Evolutionary conservation across 2,329 filamentous ascomycete genomes (phyloP).

Genomic region (Fusarium udum): DNA sequence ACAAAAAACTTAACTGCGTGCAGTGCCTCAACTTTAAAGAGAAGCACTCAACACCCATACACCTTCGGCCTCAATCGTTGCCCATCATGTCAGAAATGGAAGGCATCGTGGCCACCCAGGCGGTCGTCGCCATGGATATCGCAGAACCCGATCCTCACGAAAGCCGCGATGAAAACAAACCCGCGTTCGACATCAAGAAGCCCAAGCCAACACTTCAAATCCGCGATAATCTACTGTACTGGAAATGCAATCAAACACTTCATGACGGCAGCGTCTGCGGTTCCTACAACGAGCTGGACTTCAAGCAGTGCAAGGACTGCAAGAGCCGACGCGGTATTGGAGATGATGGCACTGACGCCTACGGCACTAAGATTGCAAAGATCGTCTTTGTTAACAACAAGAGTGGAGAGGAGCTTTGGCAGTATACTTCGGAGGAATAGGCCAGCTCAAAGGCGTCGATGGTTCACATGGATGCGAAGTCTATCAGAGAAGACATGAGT

Average conservation of each 20-base stretch:
- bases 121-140: slow-evolving; percentile 8
- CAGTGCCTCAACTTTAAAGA: not conserved
- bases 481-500: not conserved
- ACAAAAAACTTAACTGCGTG: not conserved
- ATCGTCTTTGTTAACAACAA: slow-evolving; percentile 18
- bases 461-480: not conserved
- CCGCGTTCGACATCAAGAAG: slow-evolving; percentile 7
- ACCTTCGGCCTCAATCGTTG: not conserved
- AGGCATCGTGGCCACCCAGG: slow-evolving; percentile 1
- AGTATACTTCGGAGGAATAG: slow-evolving; percentile 2
- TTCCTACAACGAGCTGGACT: slow-evolving; percentile 16
- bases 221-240: slow-evolving; percentile 19
- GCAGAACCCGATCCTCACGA: not conserved
- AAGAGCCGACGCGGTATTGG: slow-evolving; percentile 20
- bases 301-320: slow-evolving; percentile 24
- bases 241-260: slow-evolving; percentile 26
- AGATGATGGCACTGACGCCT: slow-evolving; percentile 25
- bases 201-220: slow-evolving; percentile 14
- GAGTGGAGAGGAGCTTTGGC: slow-evolving; percentile 20
- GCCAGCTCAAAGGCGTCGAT: not conserved
- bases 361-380: slow-evolving; percentile 23
- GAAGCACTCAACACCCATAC: not conserved
- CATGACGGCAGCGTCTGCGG: slow-evolving; percentile 13
- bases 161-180: not conserved
- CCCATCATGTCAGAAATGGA: slow-evolving; percentile 2